phyloP scores from a whole-genome alignment of 257 asterid species.

The Vinca minor region DNA sequence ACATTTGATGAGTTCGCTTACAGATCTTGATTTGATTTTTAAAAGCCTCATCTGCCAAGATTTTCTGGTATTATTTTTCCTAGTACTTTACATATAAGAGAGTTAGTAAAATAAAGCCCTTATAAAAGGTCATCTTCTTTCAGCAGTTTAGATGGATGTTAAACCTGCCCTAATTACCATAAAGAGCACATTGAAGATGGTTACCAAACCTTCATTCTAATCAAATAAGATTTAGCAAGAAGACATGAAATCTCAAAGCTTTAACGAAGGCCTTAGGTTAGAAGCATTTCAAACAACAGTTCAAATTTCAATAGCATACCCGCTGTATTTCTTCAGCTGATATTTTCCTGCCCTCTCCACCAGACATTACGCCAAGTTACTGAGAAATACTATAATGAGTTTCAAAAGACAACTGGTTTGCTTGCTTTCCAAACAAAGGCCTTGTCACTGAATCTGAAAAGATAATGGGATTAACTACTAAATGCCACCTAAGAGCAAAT shows the following conservation, averaged over 20 bases:
- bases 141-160: background rate
- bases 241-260: background rate
- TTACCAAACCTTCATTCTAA: background rate
- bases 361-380: constrained; percentile 32
- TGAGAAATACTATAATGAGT: background rate
- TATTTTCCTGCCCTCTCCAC: constrained; percentile 42
- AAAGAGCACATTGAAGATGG: background rate
- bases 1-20: background rate
- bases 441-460: constrained; percentile 2
- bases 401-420: background rate
- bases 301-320: constrained; percentile 34
- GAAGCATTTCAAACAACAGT: background rate
- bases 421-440: constrained; percentile 3
- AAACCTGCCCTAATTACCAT: background rate
- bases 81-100: background rate
- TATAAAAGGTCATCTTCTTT: background rate
- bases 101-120: background rate
- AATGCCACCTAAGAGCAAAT: constrained; percentile 8
- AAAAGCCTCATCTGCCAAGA: background rate
- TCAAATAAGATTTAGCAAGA: background rate
- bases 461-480: background rate
- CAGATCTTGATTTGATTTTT: background rate
- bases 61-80: background rate
- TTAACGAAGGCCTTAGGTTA: background rate
- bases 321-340: constrained; percentile 38